These are phyloP conservation scores for Torulaspora gathmanii DNA, from an alignment of 805 yeast genomes.

Conservation along the genomic window DNA sequence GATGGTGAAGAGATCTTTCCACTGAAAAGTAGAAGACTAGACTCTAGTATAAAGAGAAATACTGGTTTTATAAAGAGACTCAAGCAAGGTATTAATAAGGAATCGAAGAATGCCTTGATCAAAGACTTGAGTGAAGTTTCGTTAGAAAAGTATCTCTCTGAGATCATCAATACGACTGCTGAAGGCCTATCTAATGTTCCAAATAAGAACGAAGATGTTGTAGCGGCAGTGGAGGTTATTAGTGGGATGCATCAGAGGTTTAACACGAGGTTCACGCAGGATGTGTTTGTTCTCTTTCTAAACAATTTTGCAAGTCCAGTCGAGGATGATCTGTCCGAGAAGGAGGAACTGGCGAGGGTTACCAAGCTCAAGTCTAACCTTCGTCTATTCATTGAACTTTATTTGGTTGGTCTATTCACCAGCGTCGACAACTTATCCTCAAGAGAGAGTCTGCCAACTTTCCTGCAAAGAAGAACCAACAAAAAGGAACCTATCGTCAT, in stretches of 20 bases:
- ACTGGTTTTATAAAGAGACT: slow-evolving; percentile 73
- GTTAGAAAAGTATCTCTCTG: slow-evolving; percentile 69
- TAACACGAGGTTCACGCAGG: slow-evolving; percentile 46
- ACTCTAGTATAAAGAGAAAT: slow-evolving; percentile 77
- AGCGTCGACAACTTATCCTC: slow-evolving; percentile 40
- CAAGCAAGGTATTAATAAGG: slow-evolving; percentile 52
- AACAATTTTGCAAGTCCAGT: slow-evolving; percentile 39
- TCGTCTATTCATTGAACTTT: slow-evolving; percentile 53
- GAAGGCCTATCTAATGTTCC: slow-evolving; percentile 55
- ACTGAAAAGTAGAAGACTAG: slow-evolving; percentile 41
- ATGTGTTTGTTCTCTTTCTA: slow-evolving; percentile 41
- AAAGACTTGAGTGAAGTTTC: slow-evolving; percentile 61
- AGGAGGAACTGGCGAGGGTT: slow-evolving; percentile 42
- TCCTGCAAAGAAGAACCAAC: slow-evolving; percentile 35
- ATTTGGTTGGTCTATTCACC: slow-evolving; percentile 52
- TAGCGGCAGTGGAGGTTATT: slow-evolving; percentile 60
- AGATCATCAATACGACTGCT: slow-evolving; percentile 54
- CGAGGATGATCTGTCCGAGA: slow-evolving; percentile 29
- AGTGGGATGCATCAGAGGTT: slow-evolving; percentile 79
- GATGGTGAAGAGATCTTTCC: slow-evolving; percentile 40
- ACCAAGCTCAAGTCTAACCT: slow-evolving; percentile 45
- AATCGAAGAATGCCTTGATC: slow-evolving; percentile 44
- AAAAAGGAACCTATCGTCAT: slow-evolving; percentile 41
- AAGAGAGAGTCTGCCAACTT: slow-evolving; percentile 42
- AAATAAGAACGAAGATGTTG: slow-evolving; percentile 51